These are phyloP conservation scores for Paecilomyces sp. DNA, from an alignment of 2,329 filamentous ascomycete genomes.

Conservation along the genomic window DNA sequence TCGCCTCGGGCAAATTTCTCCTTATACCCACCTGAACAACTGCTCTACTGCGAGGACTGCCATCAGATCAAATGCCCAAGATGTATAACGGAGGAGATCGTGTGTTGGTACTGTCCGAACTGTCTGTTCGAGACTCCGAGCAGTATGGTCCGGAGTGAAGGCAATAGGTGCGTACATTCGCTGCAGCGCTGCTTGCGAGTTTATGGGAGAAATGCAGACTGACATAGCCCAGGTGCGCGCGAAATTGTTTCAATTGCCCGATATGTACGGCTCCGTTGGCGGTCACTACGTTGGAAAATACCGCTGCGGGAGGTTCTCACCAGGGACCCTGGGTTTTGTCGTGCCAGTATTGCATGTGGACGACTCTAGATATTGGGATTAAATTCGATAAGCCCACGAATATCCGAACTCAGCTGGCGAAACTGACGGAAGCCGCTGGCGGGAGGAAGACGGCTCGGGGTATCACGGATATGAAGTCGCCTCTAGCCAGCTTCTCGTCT, in stretches of 20 bases:
- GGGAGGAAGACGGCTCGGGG: constrained; percentile 33
- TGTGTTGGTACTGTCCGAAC: constrained; percentile 90
- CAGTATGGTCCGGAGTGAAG: constrained; percentile 84
- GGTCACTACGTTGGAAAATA: constrained; percentile 62
- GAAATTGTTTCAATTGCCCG: constrained; percentile 94
- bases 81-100: constrained; percentile 87
- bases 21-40: constrained; percentile 84
- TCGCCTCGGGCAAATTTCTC: constrained; percentile 82
- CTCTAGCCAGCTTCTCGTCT: constrained; percentile 28
- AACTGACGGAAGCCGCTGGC: constrained; percentile 50
- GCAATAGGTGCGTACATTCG: constrained; percentile 66
- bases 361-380: constrained; percentile 79
- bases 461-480: constrained; percentile 28
- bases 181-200: neutral
- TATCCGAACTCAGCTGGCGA: constrained; percentile 71
- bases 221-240: constrained; percentile 60
- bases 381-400: constrained; percentile 84
- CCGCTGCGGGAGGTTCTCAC: constrained; percentile 30
- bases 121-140: constrained; percentile 95
- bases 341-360: constrained; percentile 92
- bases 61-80: constrained; percentile 90
- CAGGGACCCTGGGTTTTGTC: constrained; percentile 66
- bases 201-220: neutral
- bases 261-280: constrained; percentile 75
- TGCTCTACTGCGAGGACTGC: constrained; percentile 96